These are phyloP conservation scores for Wickerhamiella hasegawae DNA, from an alignment of 805 yeast genomes.

Conservation along the genomic window DNA sequence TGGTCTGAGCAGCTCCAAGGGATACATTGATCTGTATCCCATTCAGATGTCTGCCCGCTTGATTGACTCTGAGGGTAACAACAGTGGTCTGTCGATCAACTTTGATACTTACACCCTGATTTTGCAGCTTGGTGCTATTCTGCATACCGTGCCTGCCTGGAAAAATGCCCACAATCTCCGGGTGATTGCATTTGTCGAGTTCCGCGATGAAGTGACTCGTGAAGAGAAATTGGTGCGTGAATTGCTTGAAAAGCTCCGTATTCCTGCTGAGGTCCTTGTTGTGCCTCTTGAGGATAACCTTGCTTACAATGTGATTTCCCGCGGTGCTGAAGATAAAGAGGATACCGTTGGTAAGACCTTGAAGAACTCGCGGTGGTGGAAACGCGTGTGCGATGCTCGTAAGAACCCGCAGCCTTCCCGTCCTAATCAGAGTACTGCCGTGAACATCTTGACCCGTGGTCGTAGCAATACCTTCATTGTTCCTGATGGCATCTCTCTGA, in stretches of 20 bases:
- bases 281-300: constrained; percentile 47
- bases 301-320: constrained; percentile 60
- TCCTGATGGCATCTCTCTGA: constrained; percentile 8
- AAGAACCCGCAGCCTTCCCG: constrained; percentile 12
- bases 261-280: constrained; percentile 67
- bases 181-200: constrained; percentile 83
- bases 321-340: constrained; percentile 36
- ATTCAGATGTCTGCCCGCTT: constrained; percentile 89
- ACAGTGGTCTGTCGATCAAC: constrained; percentile 64
- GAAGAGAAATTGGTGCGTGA: constrained; percentile 49
- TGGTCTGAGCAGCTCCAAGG: constrained; percentile 19
- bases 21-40: constrained; percentile 80
- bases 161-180: constrained; percentile 55
- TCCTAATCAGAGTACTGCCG: background rate
- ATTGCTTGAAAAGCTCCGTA: constrained; percentile 61
- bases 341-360: constrained; percentile 36
- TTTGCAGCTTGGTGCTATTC: constrained; percentile 81
- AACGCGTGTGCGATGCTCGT: constrained; percentile 37
- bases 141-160: constrained; percentile 92
- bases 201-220: constrained; percentile 46
- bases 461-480: constrained; percentile 6
- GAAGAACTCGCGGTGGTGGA: constrained; percentile 76
- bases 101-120: constrained; percentile 93
- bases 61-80: constrained; percentile 44
- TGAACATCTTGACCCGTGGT: background rate